These are phyloP conservation scores for Speleostelium caveatum DNA, from an alignment of 78 protist genomes.

Conservation along the genomic window DNA sequence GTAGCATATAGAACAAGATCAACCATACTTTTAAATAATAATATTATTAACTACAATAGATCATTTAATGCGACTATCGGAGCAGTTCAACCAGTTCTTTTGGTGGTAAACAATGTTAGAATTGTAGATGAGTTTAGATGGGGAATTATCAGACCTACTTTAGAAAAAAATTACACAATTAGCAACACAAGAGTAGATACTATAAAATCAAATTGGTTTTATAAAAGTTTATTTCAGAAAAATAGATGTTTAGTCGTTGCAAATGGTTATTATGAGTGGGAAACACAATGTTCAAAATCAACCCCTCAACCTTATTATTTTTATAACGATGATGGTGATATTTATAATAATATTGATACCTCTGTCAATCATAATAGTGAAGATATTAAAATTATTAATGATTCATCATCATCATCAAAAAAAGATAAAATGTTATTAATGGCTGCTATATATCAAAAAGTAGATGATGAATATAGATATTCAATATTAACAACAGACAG, in stretches of 20 bases:
- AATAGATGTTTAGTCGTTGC: conserved; percentile 19
- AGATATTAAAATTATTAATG: background rate
- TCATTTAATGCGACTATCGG: conserved; percentile 27
- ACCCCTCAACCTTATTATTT: conserved; percentile 36
- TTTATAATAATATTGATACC: background rate
- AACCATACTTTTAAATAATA: no score
- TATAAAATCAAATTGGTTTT: background rate
- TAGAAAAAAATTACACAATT: background rate
- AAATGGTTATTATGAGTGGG: conserved; percentile 43
- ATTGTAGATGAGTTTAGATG: conserved; percentile 2
- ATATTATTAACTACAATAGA: background rate
- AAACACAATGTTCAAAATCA: background rate
- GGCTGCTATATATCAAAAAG: conserved; percentile 33
- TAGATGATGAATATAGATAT: background rate
- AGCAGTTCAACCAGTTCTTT: background rate
- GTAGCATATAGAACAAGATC: no score
- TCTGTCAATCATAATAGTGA: background rate
- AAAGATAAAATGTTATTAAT: conserved; percentile 10
- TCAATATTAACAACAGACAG: conserved; percentile 18
- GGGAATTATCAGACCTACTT: conserved; percentile 1
- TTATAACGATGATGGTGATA: background rate
- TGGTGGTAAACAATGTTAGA: background rate
- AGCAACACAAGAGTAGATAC: conserved; percentile 21
- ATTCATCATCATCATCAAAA: background rate
- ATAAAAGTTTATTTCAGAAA: background rate